Evolutionary conservation across 1,284 basidiomycete species (phyloP).

Genomic region (Sporisorium sorghi): DNA sequence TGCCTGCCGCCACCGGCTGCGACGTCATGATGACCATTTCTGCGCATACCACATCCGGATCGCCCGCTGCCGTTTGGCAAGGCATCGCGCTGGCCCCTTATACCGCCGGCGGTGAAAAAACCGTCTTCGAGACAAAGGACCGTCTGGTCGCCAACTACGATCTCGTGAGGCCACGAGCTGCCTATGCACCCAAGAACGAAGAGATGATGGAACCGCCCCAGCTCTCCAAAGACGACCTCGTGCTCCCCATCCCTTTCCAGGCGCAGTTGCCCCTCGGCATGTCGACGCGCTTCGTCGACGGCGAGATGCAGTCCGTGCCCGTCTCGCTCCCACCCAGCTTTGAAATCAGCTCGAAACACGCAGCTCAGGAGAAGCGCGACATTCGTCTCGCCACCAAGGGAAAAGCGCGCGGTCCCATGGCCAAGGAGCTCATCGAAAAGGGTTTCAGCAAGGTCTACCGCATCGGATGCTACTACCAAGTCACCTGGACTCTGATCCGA

Average conservation of each 20-base stretch:
- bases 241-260: slow-evolving; percentile 57
- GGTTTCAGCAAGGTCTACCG: slow-evolving; percentile 58
- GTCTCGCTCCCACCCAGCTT: slow-evolving; percentile 62
- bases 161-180: slow-evolving; percentile 35
- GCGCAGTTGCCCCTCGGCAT: slow-evolving; percentile 59
- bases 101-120: slow-evolving; percentile 47
- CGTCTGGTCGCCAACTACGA: slow-evolving; percentile 47
- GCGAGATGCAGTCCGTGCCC: slow-evolving; percentile 55
- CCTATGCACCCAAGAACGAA: slow-evolving; percentile 48
- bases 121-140: slow-evolving; percentile 56
- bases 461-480: slow-evolving; percentile 64
- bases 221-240: slow-evolving; percentile 46
- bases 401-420: slow-evolving; percentile 41
- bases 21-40: slow-evolving; percentile 62
- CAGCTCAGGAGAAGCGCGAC: slow-evolving; percentile 49
- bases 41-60: slow-evolving; percentile 58
- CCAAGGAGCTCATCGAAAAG: slow-evolving; percentile 54
- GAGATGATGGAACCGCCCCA: slow-evolving; percentile 45
- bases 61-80: slow-evolving; percentile 63
- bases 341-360: slow-evolving; percentile 59
- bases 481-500: slow-evolving; percentile 53
- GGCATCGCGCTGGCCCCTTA: slow-evolving; percentile 56
- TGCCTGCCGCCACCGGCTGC: slow-evolving; percentile 47
- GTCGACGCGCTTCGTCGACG: slow-evolving; percentile 58
- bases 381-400: slow-evolving; percentile 52